Percentiles rank a stretch among this genome's conserved stretches.
These are phyloP conservation scores for Sporothrix globosa DNA, from an alignment of 2,329 filamentous ascomycete species.

Conservation along the genomic window DNA sequence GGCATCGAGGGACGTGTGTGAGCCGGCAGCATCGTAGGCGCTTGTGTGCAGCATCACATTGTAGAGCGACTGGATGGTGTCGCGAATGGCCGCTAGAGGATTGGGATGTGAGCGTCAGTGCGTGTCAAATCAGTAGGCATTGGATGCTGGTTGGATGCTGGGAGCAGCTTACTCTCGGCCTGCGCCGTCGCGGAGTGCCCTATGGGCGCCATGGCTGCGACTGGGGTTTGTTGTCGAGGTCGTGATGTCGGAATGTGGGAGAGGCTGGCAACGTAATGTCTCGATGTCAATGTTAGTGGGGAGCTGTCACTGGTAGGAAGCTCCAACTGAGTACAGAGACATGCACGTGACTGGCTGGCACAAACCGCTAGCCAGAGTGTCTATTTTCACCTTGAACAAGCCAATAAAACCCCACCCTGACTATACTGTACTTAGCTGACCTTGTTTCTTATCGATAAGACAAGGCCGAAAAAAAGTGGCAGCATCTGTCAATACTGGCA, in stretches of 20 bases:
- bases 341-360: neutral
- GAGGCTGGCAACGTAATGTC: neutral
- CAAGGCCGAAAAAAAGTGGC: slow-evolving; percentile 7
- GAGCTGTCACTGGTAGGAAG: neutral
- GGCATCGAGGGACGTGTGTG: slow-evolving; percentile 58
- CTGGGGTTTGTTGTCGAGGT: neutral
- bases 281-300: slow-evolving; percentile 4
- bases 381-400: too few species aligned
- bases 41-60: slow-evolving; percentile 65
- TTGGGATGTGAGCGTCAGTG: neutral
- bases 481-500: slow-evolving; percentile 1
- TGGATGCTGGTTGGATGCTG: too few species aligned
- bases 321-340: too few species aligned
- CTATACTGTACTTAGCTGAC: neutral
- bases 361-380: too few species aligned
- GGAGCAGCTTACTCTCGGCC: slow-evolving; percentile 33
- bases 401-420: too few species aligned
- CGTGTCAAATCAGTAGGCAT: neutral
- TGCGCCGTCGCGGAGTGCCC: slow-evolving; percentile 36
- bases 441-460: slow-evolving; percentile 13
- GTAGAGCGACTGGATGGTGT: slow-evolving; percentile 66
- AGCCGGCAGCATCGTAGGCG: slow-evolving; percentile 57
- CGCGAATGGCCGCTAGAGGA: slow-evolving; percentile 38
- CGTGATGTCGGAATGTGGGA: neutral
- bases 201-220: slow-evolving; percentile 48